Evolutionary conservation across 345 rosid species (phyloP).

Genomic region (Citrus sp.): DNA sequence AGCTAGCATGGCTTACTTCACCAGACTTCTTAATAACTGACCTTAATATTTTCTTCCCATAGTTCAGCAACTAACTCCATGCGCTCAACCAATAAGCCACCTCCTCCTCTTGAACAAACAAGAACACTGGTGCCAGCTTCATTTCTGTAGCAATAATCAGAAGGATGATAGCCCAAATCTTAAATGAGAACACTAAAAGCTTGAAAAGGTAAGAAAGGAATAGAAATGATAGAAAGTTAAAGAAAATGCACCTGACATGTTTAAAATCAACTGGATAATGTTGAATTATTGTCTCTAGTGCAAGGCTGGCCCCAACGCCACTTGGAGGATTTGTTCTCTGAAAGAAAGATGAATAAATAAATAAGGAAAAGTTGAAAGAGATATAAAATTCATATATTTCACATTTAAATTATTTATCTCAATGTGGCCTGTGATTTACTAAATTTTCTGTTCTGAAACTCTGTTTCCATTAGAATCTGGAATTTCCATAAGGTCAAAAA

Average conservation of each 20-base stretch:
- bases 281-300: conserved; percentile 78
- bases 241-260: conserved; percentile 53
- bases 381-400: not conserved
- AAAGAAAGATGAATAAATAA: not conserved
- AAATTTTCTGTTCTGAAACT: conserved; percentile 1
- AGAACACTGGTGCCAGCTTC: conserved; percentile 61
- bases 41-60: conserved; percentile 90
- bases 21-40: conserved; percentile 18
- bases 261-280: conserved; percentile 59
- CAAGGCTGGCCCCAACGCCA: conserved; percentile 87
- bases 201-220: not conserved
- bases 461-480: not conserved
- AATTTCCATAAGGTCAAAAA: not conserved
- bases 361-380: not conserved
- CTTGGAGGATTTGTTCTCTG: conserved; percentile 85
- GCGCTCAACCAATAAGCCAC: conserved; percentile 86
- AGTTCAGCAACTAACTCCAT: conserved; percentile 88
- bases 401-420: not conserved
- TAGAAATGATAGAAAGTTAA: not conserved
- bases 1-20: not conserved
- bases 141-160: conserved; percentile 44
- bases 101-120: conserved; percentile 97
- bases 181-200: not conserved
- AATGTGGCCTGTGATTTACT: not conserved
- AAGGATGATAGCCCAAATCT: not conserved